Conservation (phyloP, 805 yeast species). For the Huiozyma sinensis region DNA sequence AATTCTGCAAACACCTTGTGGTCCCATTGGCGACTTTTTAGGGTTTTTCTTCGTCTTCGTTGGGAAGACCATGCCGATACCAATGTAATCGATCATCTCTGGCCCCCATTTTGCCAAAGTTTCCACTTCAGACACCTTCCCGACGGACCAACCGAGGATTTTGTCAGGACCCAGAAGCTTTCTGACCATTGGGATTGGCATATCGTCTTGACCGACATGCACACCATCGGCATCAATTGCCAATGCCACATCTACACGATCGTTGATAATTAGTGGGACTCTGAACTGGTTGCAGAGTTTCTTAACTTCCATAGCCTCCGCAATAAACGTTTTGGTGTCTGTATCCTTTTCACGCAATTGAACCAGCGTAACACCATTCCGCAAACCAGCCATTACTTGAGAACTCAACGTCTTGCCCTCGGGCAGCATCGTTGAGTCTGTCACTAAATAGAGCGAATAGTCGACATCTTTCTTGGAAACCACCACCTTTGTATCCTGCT, state of each 20-base stretch:
- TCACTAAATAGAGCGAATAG: slow-evolving; percentile 64
- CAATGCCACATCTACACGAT: slow-evolving; percentile 77
- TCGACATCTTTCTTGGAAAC: slow-evolving; percentile 19
- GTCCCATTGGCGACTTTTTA: slow-evolving; percentile 51
- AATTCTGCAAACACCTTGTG: slow-evolving; percentile 50
- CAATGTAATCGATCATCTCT: slow-evolving; percentile 59
- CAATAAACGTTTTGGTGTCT: slow-evolving; percentile 58
- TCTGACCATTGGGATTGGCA: slow-evolving; percentile 47
- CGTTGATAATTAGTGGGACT: slow-evolving; percentile 77
- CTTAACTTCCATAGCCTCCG: slow-evolving; percentile 50
- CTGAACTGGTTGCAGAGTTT: slow-evolving; percentile 45
- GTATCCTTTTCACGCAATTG: slow-evolving; percentile 74
- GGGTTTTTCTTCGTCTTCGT: slow-evolving; percentile 61
- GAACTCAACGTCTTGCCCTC: slow-evolving; percentile 40
- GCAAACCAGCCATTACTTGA: slow-evolving; percentile 54
- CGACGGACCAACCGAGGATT: slow-evolving; percentile 71
- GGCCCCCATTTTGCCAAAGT: slow-evolving; percentile 25
- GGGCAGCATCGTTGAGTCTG: slow-evolving; percentile 70
- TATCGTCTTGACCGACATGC: slow-evolving; percentile 89
- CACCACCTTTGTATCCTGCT: slow-evolving; percentile 6
- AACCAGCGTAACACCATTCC: slow-evolving; percentile 67
- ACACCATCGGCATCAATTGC: slow-evolving; percentile 88
- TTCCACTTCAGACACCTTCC: slow-evolving; percentile 41
- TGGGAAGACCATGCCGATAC: slow-evolving; percentile 69
- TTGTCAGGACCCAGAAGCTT: slow-evolving; percentile 59